Base-by-base conservation (phyloP, 345 rosid genomes). In the Gossypium ekmanianum region DNA sequence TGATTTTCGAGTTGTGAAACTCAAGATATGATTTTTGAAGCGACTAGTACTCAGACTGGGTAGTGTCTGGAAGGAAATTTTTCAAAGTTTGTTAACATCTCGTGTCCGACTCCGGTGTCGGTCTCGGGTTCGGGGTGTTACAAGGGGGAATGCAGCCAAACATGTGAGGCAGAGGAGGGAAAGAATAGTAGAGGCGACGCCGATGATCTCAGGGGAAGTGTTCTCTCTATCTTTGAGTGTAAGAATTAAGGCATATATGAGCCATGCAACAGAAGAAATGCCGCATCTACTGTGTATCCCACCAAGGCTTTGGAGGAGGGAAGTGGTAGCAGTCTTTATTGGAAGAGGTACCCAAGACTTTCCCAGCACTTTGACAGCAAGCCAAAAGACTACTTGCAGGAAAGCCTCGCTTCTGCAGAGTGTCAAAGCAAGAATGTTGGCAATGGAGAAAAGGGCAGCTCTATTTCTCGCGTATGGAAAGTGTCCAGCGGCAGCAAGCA, bases 211-310 rank as follows among this genome's bases (percentile, higher is more conserved):
- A 1, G 84, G 54, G 11, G 92, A 87, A 52, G 89, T 84, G 76
- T 84, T 84, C 18, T 74, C 84, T 63, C 85, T 74, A 66, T 85
- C 77, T 61, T 87, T 85, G 7, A 93, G 86, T n/a, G 90, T 87
- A 47, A 86, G 88, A 54, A 91, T 81, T 16, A 90, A 63, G 3
- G 94, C 77, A 64, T 88, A 90, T 43, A 83, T 66, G 12, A 94
- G 94, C 97, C 96, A 94, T 0, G 87, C 84, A 13, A 89, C 77
- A 4, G 94, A 94, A 24, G 96, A 90, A 55, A 92, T 72, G 0
- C 94, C 98, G 17, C 94, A 91, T 9, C 95, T 81, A 57, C 95
- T 94, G 34, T 92, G 98, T 62, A 90, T 88, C 5, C 96, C 98
- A 0, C 96, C 92, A 8, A 90, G 87, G 74, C 89, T 87, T 71